These are phyloP conservation scores for Suhomyces canberraensis DNA, from an alignment of 805 yeast species.

Conservation along the genomic window DNA sequence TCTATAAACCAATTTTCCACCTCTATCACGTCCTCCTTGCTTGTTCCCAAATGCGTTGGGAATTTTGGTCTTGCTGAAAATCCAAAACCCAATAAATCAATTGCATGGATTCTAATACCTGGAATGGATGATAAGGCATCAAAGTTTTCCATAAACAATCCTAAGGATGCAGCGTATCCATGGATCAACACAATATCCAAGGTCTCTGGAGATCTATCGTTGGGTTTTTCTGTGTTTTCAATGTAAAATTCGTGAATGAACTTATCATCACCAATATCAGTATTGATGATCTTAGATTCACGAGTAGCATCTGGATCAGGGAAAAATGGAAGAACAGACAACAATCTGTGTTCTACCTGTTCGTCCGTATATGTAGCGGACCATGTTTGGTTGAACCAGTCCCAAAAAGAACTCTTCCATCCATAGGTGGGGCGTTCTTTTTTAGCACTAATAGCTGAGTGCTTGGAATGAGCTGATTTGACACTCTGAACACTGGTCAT, in stretches of 20 bases:
- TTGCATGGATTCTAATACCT: conserved; percentile 58
- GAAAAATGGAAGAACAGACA: conserved; percentile 57
- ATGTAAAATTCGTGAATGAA: conserved; percentile 77
- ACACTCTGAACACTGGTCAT: too few species aligned
- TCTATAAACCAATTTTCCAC: conserved; percentile 45
- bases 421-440: too few species aligned
- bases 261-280: conserved; percentile 52
- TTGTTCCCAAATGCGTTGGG: conserved; percentile 27
- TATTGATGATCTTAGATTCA: conserved; percentile 45
- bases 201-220: conserved; percentile 3
- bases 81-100: conserved; percentile 74
- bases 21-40: conserved; percentile 32
- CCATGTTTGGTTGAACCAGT: conserved; percentile 30
- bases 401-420: conserved; percentile 12
- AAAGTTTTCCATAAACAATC: conserved; percentile 74
- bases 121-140: conserved; percentile 45
- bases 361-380: conserved; percentile 19
- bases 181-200: conserved; percentile 73
- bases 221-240: conserved; percentile 44
- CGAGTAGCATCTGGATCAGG: conserved; percentile 52
- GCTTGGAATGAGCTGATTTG: too few species aligned
- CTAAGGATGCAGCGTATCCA: conserved; percentile 92
- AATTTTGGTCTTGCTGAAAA: conserved; percentile 56
- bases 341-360: conserved; percentile 38
- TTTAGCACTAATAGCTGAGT: too few species aligned